These are phyloP conservation scores for Syncephalastrum racemosum DNA, from an alignment of 371 early-diverging fungal genomes.

Conservation along the genomic window DNA sequence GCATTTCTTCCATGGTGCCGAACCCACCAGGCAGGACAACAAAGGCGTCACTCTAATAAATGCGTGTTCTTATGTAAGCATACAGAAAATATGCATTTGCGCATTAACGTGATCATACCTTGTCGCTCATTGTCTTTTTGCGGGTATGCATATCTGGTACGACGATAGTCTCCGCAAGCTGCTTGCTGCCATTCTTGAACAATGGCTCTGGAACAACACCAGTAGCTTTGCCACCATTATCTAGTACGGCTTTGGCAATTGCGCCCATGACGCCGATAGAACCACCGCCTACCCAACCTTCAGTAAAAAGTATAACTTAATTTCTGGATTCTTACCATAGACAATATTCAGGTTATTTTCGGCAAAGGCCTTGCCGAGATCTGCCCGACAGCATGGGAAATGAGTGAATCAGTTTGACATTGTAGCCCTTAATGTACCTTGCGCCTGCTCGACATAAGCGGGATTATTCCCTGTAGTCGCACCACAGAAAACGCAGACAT, in stretches of 20 bases:
- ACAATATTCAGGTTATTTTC: conserved; percentile 69
- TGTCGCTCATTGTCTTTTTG: conserved; percentile 75
- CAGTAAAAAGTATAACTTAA: neutral
- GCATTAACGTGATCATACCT: conserved; percentile 24
- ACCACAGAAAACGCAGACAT: conserved; percentile 82
- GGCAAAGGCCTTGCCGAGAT: conserved; percentile 65
- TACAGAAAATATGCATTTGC: neutral
- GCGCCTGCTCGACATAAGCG: conserved; percentile 54
- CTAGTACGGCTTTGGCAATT: conserved; percentile 64
- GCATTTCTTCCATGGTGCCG: conserved; percentile 71
- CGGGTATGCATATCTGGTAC: conserved; percentile 86
- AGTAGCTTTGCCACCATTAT: conserved; percentile 56
- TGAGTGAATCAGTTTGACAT: neutral
- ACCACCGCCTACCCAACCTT: conserved; percentile 63
- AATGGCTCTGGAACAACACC: conserved; percentile 79
- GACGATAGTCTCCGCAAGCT: conserved; percentile 59
- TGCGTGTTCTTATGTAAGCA: conserved; percentile 1
- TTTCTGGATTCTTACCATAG: conserved; percentile 55
- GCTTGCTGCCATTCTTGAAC: conserved; percentile 41
- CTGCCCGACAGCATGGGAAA: conserved; percentile 18
- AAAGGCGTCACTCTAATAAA: conserved; percentile 65
- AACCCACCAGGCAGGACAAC: conserved; percentile 86
- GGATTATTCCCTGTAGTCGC: conserved; percentile 55
- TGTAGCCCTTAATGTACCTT: conserved; percentile 29
- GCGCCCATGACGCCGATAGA: conserved; percentile 79